Percentiles rank a stretch among this genome's conserved stretches.
phyloP scores from a whole-genome alignment of 805 yeast genomes.

The Hanseniaspora clermontiae region DNA sequence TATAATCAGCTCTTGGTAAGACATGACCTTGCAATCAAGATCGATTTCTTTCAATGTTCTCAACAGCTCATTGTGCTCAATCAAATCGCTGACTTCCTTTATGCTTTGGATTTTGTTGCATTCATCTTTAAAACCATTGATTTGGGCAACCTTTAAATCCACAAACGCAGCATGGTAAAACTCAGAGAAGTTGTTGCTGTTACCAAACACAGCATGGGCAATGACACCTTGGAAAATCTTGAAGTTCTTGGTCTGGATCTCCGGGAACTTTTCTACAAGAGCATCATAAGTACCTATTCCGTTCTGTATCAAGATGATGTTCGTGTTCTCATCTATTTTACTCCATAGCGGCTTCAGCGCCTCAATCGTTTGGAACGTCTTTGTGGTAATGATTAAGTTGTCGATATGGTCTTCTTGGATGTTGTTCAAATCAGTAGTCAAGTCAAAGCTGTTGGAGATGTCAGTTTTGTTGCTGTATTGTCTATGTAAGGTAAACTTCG shows the following conservation, averaged over 20 bases:
- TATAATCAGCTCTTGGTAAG: conserved; percentile 38
- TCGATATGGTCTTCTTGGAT: conserved; percentile 29
- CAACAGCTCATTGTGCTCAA: conserved; percentile 22
- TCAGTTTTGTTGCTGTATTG: conserved; percentile 18
- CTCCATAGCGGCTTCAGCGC: conserved; percentile 46
- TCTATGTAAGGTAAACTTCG: conserved; percentile 21
- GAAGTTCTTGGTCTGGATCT: conserved; percentile 23
- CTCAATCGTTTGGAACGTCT: conserved; percentile 55
- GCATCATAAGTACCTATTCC: conserved; percentile 73
- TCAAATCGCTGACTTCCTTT: conserved; percentile 15
- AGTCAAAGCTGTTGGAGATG: conserved; percentile 3
- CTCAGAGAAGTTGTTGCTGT: conserved; percentile 28
- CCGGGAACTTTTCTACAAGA: conserved; percentile 43
- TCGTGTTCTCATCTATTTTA: conserved; percentile 38
- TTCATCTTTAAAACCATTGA: conserved; percentile 33
- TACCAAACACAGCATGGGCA: conserved; percentile 67
- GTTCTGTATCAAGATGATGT: conserved; percentile 66
- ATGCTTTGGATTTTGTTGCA: conserved; percentile 19
- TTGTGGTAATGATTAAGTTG: conserved; percentile 63
- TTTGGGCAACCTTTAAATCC: conserved; percentile 42
- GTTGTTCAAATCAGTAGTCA: conserved; percentile 20
- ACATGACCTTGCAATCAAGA: conserved; percentile 25
- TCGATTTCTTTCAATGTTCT: conserved; percentile 20
- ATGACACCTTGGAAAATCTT: conserved; percentile 53
- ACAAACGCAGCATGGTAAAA: conserved; percentile 66